These are phyloP conservation scores for Skeletonema costatum DNA, from an alignment of 108 stramenopile species.

Conservation along the genomic window DNA sequence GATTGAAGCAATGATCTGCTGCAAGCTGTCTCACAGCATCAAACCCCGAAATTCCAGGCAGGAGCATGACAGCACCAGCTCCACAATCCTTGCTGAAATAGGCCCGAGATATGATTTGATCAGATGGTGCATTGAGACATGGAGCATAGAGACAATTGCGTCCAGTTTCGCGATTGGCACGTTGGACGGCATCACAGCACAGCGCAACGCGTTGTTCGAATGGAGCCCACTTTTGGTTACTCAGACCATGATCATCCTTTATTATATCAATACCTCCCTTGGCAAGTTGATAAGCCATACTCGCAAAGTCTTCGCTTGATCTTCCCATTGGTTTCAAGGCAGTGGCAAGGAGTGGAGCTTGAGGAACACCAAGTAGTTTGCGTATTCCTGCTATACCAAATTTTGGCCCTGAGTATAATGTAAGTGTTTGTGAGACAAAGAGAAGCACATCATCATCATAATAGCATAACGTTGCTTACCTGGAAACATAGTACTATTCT, in stretches of 20 bases:
- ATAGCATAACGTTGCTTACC: neutral
- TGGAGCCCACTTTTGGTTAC: constrained; percentile 38
- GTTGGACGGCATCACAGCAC: constrained; percentile 22
- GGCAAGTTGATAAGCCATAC: constrained; percentile 33
- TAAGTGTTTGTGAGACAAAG: neutral
- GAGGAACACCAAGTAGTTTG: constrained; percentile 5
- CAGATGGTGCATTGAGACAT: constrained; percentile 30
- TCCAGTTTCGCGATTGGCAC: constrained; percentile 32
- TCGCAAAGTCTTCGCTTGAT: constrained; percentile 22
- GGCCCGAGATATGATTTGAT: constrained; percentile 13
- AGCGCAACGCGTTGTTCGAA: constrained; percentile 27
- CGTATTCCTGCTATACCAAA: constrained; percentile 33
- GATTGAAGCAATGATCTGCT: constrained; percentile 12
- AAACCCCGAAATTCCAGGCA: constrained; percentile 29
- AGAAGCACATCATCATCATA: neutral
- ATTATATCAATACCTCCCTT: constrained; percentile 40
- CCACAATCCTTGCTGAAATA: constrained; percentile 23
- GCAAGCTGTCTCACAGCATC: constrained; percentile 26
- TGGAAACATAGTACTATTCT: constrained; percentile 24
- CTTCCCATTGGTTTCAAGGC: constrained; percentile 35
- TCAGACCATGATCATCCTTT: constrained; percentile 43
- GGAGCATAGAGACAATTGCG: constrained; percentile 32
- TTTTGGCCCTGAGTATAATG: constrained; percentile 1
- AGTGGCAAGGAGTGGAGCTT: constrained; percentile 26
- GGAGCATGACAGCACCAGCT: constrained; percentile 29